These are phyloP conservation scores for Saccharum hybrid DNA, from an alignment of 202 grass and related monocot species.

Conservation along the genomic window DNA sequence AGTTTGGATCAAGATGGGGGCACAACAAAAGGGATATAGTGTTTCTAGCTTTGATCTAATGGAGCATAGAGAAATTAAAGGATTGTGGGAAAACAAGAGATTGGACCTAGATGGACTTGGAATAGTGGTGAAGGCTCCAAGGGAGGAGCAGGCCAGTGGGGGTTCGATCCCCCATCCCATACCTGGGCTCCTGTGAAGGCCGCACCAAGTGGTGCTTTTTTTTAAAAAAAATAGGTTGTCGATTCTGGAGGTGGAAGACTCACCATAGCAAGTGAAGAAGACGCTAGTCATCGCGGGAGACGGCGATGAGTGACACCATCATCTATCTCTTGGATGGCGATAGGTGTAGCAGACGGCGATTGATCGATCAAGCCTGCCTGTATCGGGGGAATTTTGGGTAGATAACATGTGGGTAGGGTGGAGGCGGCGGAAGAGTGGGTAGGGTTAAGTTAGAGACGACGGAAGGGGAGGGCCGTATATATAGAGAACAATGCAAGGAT, in stretches of 20 bases:
- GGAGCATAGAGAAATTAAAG: not conserved
- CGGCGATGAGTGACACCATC: not conserved
- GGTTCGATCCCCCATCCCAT: no score
- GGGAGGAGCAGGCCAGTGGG: no score
- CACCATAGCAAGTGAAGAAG: not conserved
- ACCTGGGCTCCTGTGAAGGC: no score
- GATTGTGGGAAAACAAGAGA: not conserved
- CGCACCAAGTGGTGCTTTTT: no score
- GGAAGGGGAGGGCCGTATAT: not conserved
- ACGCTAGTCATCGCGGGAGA: no score
- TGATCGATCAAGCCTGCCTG: not conserved
- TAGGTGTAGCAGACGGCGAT: not conserved
- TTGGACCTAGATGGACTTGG: not conserved
- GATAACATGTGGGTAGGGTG: not conserved
- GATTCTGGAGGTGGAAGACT: not conserved
- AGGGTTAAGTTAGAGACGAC: not conserved
- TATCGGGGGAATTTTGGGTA: not conserved
- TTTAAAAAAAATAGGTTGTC: no score
- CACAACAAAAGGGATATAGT: not conserved
- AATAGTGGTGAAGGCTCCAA: no score
- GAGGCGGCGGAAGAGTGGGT: not conserved
- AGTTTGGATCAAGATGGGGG: not conserved
- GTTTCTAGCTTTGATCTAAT: not conserved
- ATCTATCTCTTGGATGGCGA: not conserved
- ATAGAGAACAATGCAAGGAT: not conserved